Evolutionary conservation across 108 stramenopile genomes (phyloP), one percentile per base, ranked within the genome.

Genomic region (Skeletonema grethae): DNA sequence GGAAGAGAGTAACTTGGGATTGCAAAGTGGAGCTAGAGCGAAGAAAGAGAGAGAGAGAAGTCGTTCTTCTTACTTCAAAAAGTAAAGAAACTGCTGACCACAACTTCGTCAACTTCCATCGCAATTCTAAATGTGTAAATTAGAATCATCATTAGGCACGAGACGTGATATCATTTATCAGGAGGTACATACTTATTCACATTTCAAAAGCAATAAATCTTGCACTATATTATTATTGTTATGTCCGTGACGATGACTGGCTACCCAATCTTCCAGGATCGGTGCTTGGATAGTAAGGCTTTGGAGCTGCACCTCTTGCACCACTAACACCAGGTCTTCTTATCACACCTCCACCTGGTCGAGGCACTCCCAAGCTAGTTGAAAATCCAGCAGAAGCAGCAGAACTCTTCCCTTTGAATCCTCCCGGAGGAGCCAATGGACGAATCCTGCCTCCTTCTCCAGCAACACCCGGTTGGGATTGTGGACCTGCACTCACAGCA

Each of bases 41-140:
- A 91, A 91, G 79, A 94, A 94, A 55, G 93, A 94, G 66, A 90
- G 88, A 60, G 93, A 94, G 36, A 83, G 93, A 65, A 91, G 88
- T 62, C 79, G 89, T 62, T 90, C 93, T 8, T 90, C 89, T 1
- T 94, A 91, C 76, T 94, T 91, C 77, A 94, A 91, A 77, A 89
- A 88, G 63, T 79, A 72, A 76, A 35, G 4, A 31, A 30, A 13
- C 4, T 60, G 15, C 11, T 25, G 58, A 8, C 7, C 61, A 41
- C 22, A 32, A 22, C 20, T 43, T 43, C n/a, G 13, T 15, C 41
- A n/a, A n/a, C 41, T 43, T 43, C 1, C 15, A 2, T 43, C 15
- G 5, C 41, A 43, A 43, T 43, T 15, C 15, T 2, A 8, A 61
- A 38, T 15, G 34, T 45, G 60, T 41, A 11, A 61, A 61, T 16